Percentiles rank a stretch among this genome's conserved stretches.
These are phyloP conservation scores for Aegle marmelos DNA, from an alignment of 345 rosid genomes.

Conservation along the genomic window DNA sequence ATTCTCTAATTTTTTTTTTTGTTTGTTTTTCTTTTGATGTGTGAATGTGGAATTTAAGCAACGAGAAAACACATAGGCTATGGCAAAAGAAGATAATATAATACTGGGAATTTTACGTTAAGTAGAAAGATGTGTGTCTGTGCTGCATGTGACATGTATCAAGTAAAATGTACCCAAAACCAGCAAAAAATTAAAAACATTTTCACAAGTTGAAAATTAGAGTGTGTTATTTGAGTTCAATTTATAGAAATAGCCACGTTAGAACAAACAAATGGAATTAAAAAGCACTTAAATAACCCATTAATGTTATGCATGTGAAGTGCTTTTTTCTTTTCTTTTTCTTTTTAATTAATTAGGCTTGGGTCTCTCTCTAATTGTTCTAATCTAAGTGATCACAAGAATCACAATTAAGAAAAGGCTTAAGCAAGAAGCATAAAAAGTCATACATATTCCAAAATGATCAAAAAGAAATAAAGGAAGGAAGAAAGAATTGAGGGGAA, in stretches of 20 bases:
- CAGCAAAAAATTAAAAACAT: constrained; percentile 15
- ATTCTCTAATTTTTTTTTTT: not conserved
- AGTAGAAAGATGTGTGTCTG: constrained; percentile 21
- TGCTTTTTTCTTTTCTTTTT: not conserved
- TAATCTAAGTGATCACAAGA: constrained; percentile 10
- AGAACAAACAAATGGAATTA: constrained; percentile 21
- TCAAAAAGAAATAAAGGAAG: constrained; percentile 17
- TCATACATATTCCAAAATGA: constrained; percentile 30
- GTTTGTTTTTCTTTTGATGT: not conserved
- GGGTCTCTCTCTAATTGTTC: not conserved
- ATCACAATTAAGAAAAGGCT: constrained; percentile 26
- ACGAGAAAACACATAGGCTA: constrained; percentile 15
- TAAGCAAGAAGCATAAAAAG: constrained; percentile 26
- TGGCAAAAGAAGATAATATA: constrained; percentile 17
- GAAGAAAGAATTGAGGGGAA: not conserved
- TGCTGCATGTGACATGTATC: constrained; percentile 34
- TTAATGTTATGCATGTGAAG: constrained; percentile 24
- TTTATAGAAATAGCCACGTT: constrained; percentile 12
- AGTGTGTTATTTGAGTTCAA: constrained; percentile 10
- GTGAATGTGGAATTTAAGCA: constrained; percentile 7
- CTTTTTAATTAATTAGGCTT: not conserved
- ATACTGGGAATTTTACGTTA: constrained; percentile 21
- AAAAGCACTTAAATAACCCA: constrained; percentile 19
- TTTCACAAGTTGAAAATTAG: constrained; percentile 14
- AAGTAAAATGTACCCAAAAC: constrained; percentile 9